phyloP scores from a whole-genome alignment of 2,329 filamentous ascomycete genomes.

The Cadophora malorum region DNA sequence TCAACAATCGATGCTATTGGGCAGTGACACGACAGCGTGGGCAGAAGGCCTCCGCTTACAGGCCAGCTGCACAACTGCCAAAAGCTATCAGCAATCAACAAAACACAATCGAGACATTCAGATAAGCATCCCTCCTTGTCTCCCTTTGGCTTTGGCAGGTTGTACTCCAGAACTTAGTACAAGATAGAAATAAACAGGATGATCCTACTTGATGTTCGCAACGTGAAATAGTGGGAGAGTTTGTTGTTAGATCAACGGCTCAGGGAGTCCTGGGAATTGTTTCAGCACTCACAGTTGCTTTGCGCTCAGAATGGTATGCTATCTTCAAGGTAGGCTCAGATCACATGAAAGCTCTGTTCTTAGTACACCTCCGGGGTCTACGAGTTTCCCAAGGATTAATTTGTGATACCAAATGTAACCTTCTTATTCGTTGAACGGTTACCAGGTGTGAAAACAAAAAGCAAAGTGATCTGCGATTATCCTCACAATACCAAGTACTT shows the following conservation, averaged over 20 bases:
- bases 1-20: conserved; percentile 11
- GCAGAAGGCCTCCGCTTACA: conserved; percentile 10
- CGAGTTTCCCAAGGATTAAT: too few species aligned
- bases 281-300: background rate
- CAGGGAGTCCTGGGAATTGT: background rate
- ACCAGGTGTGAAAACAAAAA: too few species aligned
- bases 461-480: too few species aligned
- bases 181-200: conserved; percentile 38
- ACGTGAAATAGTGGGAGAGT: background rate
- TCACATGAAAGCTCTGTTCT: too few species aligned
- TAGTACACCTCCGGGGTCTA: too few species aligned
- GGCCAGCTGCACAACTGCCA: conserved; percentile 5
- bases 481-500: too few species aligned
- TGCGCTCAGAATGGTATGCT: too few species aligned
- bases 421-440: too few species aligned
- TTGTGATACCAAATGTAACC: too few species aligned
- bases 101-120: background rate
- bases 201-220: conserved; percentile 7
- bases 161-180: conserved; percentile 46
- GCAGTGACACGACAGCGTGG: conserved; percentile 18
- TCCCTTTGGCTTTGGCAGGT: background rate
- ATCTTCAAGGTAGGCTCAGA: too few species aligned
- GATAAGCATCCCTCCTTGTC: conserved; percentile 23
- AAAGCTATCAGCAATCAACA: conserved; percentile 4
- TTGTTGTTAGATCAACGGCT: background rate